These are phyloP conservation scores for Lablab purpureus DNA, from an alignment of 306 rosid genomes.

Conservation along the genomic window DNA sequence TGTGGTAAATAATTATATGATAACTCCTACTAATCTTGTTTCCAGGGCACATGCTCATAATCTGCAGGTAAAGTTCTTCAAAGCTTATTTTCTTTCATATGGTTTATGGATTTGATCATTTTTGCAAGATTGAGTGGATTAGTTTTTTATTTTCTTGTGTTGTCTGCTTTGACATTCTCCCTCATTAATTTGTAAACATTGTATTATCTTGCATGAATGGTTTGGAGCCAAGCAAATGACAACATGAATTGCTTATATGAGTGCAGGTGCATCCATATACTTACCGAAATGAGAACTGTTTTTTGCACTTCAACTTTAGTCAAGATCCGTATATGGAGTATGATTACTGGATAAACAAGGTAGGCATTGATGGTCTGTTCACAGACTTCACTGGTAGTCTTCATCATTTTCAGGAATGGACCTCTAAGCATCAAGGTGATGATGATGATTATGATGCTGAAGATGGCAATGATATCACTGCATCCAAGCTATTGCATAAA, in stretches of 20 bases:
- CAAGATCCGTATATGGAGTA: conserved; percentile 82
- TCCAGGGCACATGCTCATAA: conserved; percentile 80
- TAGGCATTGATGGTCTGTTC: conserved; percentile 89
- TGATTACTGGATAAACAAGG: conserved; percentile 75
- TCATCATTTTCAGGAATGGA: conserved; percentile 73
- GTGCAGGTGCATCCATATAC: conserved; percentile 96
- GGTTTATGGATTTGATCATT: neutral
- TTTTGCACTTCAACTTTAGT: conserved; percentile 68
- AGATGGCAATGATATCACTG: conserved; percentile 41
- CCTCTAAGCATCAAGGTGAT: conserved; percentile 37
- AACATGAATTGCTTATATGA: conserved; percentile 19
- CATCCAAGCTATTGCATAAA: conserved; percentile 65
- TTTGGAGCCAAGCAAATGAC: conserved; percentile 30
- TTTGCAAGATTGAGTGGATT: neutral
- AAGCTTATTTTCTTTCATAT: conserved; percentile 28
- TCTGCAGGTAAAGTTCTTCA: conserved; percentile 70
- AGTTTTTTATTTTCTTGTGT: conserved; percentile 18
- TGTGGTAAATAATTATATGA: conserved; percentile 59
- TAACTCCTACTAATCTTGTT: conserved; percentile 74
- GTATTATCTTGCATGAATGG: conserved; percentile 4
- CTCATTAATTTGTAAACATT: conserved; percentile 10
- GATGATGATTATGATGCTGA: neutral
- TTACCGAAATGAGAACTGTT: conserved; percentile 70
- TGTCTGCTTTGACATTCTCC: conserved; percentile 5
- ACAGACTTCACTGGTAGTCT: conserved; percentile 95